Base-by-base conservation (phyloP, 192 early-diverging fungal species). In the Umbelopsis vinacea region DNA sequence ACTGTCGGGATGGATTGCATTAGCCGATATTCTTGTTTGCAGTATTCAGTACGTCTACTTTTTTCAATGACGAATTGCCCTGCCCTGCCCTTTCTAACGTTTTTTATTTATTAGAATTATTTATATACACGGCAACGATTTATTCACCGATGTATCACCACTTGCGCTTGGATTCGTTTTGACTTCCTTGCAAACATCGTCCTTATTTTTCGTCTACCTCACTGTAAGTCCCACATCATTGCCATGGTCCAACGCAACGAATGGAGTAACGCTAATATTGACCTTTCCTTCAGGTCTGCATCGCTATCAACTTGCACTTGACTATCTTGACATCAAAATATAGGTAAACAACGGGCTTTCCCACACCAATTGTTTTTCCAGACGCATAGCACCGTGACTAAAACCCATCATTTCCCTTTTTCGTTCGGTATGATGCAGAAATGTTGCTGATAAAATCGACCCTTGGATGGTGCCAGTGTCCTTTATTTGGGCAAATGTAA, bases 381-480 rank as follows among this genome's bases (percentile, higher is more conserved):
- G 19, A 46, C 10, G 40, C 38, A 68, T 11, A 19, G 40, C 23
- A 37, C 15, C 23, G 21, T 6, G 9, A 67, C 40, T 46, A 0
- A n/a, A 48, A 33, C 40, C 15, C 9, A 10, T 50, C n/a, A 21
- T 50, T 17, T 21, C 48, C 48, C 24, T 11, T 33, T 37, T 46
- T 46, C 40, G 40, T 6, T 11, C 40, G 23, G 14, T 1, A 37
- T n/a, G 11, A 29, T 37, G 12, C 46, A 68, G 67, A 68, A 47
- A 68, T 23, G 24, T 68, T 68, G 67, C 67, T 19, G 40, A 47
- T 24, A 38, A 35, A 23, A 68, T 68, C 26, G 67, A 68, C 23
- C 67, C 67, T 9, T 68, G 67, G 67, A 46, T 68, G 67, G 67
- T 68, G 22, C 67, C 67, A 21, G 45, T 68, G 10, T 68, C 67